phyloP scores from a whole-genome alignment of 1,284 basidiomycete species.

The Cutaneotrichosporon dermatis region DNA sequence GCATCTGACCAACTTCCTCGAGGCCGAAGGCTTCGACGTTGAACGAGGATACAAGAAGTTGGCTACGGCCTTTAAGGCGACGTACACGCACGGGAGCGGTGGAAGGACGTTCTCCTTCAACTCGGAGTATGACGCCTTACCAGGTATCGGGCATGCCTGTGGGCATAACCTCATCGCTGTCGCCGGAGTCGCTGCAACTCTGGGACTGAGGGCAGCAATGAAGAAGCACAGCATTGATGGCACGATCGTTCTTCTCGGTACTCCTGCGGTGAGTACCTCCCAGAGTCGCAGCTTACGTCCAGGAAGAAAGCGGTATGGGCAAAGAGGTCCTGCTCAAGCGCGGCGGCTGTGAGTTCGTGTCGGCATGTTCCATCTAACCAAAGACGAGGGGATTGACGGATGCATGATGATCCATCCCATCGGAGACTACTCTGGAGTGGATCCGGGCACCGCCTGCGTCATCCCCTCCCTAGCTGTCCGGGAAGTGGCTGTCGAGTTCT shows the following conservation, averaged over 20 bases:
- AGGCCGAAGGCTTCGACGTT: conserved; percentile 57
- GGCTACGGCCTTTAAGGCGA: conserved; percentile 36
- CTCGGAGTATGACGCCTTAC: conserved; percentile 26
- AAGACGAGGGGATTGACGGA: conserved; percentile 26
- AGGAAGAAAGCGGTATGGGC: neutral
- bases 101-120: conserved; percentile 29
- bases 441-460: conserved; percentile 52
- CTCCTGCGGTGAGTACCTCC: conserved; percentile 57
- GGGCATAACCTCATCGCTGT: conserved; percentile 53
- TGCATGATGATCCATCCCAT: conserved; percentile 33
- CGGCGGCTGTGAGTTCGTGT: conserved; percentile 2
- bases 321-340: conserved; percentile 55
- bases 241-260: conserved; percentile 72
- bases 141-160: conserved; percentile 52
- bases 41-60: conserved; percentile 56
- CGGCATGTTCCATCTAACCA: too few relatives aligned
- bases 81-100: conserved; percentile 19
- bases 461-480: conserved; percentile 25
- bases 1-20: conserved; percentile 57
- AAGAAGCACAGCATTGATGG: conserved; percentile 58
- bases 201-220: conserved; percentile 37
- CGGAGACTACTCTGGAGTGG: conserved; percentile 38
- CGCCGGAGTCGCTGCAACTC: conserved; percentile 38
- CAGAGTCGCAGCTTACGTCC: too few relatives aligned
- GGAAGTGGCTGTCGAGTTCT: conserved; percentile 25